Evolutionary conservation across 2,329 filamentous ascomycete species (phyloP).

Genomic region (Sporothrix dimorphospora): DNA sequence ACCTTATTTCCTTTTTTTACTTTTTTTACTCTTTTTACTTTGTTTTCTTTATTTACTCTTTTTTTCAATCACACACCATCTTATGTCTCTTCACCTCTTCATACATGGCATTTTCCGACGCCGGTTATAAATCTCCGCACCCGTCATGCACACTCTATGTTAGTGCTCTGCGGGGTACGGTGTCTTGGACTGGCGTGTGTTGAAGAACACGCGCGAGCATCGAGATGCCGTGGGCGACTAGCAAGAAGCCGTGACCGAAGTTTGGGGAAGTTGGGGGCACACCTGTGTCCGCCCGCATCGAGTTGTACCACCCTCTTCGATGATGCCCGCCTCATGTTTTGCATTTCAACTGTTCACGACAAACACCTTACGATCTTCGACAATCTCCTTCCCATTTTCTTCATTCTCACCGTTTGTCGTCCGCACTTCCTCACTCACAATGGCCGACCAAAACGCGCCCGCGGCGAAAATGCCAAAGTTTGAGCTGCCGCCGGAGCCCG

Average conservation of each 20-base stretch:
- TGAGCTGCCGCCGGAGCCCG: background rate
- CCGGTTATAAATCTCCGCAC: background rate
- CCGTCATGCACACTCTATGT: background rate
- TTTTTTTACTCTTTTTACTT: no score
- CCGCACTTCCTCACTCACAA: background rate
- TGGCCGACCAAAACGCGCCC: background rate
- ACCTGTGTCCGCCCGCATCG: background rate
- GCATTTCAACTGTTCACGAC: background rate
- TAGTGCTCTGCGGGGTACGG: background rate
- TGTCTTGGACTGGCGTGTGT: background rate
- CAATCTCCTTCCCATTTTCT: background rate
- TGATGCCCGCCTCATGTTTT: background rate
- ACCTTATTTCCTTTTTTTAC: no score
- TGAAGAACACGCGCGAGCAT: background rate
- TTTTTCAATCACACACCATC: background rate
- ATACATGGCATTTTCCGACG: background rate
- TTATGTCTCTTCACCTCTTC: background rate
- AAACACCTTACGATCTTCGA: background rate
- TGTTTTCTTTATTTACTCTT: no score
- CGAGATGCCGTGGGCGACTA: slow-evolving; percentile 12
- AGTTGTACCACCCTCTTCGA: background rate
- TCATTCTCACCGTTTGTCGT: no score
- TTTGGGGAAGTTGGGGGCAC: background rate
- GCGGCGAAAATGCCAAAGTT: slow-evolving; percentile 1
- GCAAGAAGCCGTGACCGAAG: slow-evolving; percentile 2